These are phyloP conservation scores for Cymodocea nodosa DNA, from an alignment of 116 monocot species.

Conservation along the genomic window DNA sequence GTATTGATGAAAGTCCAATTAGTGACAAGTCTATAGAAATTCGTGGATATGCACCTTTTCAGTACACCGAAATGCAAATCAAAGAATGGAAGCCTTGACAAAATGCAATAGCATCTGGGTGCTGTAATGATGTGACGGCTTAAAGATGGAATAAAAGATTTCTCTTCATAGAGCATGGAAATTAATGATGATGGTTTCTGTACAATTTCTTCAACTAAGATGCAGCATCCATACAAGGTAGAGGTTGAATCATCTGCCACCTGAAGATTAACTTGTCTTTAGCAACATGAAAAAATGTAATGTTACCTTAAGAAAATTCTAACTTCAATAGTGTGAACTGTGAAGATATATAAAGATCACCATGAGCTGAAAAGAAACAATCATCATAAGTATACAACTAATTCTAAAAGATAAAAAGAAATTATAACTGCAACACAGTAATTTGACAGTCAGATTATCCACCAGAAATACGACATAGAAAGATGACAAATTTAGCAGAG, in stretches of 20 bases:
- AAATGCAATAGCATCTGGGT: conserved; percentile 89
- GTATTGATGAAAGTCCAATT: too few species aligned
- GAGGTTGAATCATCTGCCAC: conserved; percentile 93
- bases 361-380: too few species aligned
- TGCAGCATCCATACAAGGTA: conserved; percentile 92
- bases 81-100: conserved; percentile 96
- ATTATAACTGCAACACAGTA: too few species aligned
- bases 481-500: too few species aligned
- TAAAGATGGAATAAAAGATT: conserved; percentile 23
- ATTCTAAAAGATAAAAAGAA: too few species aligned
- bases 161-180: conserved; percentile 57
- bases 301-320: not conserved
- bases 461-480: too few species aligned
- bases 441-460: too few species aligned
- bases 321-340: not conserved
- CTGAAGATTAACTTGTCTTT: conserved; percentile 24
- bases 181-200: conserved; percentile 87
- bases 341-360: not conserved
- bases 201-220: conserved; percentile 90
- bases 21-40: too few species aligned
- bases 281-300: not conserved
- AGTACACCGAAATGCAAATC: conserved; percentile 90
- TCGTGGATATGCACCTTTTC: conserved; percentile 35
- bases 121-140: conserved; percentile 82
- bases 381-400: too few species aligned